Evolutionary conservation across 2,329 filamentous ascomycete genomes (phyloP).

Genomic region (Ophiostoma perfectum): DNA sequence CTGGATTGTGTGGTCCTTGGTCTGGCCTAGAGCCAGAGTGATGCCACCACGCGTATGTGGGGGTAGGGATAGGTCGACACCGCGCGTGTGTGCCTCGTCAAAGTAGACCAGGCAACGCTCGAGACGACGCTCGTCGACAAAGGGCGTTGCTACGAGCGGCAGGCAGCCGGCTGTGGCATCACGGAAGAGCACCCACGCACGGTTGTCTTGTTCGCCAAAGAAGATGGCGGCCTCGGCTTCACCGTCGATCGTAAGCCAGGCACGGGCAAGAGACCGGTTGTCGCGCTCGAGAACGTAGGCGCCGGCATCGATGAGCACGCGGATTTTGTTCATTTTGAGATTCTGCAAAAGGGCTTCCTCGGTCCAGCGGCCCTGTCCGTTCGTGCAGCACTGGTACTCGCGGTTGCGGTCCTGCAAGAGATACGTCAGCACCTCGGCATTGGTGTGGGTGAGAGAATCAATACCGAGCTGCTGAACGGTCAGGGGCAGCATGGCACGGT

Average conservation of each 20-base stretch:
- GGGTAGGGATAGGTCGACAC: constrained; percentile 55
- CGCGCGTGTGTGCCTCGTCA: constrained; percentile 57
- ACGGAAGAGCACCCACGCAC: constrained; percentile 20
- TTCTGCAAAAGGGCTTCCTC: constrained; percentile 42
- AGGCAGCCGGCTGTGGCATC: constrained; percentile 25
- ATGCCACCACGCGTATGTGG: constrained; percentile 44
- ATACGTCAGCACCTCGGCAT: constrained; percentile 57
- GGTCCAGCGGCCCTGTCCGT: constrained; percentile 35
- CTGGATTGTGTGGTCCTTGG: constrained; percentile 58
- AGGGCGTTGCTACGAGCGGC: constrained; percentile 50
- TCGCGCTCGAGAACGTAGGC: constrained; percentile 50
- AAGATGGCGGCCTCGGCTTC: constrained; percentile 31
- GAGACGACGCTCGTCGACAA: constrained; percentile 43
- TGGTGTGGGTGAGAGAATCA: constrained; percentile 50
- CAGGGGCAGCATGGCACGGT: constrained; percentile 51
- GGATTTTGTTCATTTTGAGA: constrained; percentile 38
- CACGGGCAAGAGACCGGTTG: constrained; percentile 13
- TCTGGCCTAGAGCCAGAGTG: constrained; percentile 52
- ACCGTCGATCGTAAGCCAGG: constrained; percentile 9
- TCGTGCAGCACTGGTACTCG: constrained; percentile 38
- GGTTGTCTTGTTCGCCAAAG: constrained; percentile 29
- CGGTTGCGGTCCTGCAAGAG: constrained; percentile 50
- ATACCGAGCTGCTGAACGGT: constrained; percentile 59
- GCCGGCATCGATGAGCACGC: constrained; percentile 59
- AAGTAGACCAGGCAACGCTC: constrained; percentile 51